phyloP scores from a whole-genome alignment of 106 monocot genomes.

The Vanilla planifolia region DNA sequence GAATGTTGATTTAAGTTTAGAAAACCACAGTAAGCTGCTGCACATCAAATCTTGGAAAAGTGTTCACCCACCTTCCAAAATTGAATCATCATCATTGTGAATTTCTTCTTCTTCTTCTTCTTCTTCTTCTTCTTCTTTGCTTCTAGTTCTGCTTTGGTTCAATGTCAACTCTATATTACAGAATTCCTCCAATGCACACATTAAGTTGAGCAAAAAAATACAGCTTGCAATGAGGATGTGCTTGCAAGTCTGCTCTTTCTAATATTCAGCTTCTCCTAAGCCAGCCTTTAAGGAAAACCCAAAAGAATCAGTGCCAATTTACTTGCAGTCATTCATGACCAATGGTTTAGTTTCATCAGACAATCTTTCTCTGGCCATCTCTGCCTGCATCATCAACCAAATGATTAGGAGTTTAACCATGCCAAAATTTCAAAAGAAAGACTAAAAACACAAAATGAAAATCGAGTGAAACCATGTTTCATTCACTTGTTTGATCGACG shows the following conservation, averaged over 20 bases:
- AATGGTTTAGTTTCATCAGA: constrained; percentile 5
- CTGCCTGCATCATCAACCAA: constrained; percentile 23
- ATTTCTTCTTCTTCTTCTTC: no score
- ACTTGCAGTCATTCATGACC: constrained; percentile 13
- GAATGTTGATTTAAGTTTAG: no score
- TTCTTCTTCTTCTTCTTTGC: no score
- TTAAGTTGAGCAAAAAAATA: constrained; percentile 4
- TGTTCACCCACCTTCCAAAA: no score
- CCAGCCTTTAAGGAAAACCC: background rate
- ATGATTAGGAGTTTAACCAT: background rate
- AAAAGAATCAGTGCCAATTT: background rate
- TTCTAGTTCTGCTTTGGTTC: background rate
- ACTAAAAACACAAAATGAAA: background rate
- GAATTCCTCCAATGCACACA: background rate
- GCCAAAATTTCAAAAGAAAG: background rate
- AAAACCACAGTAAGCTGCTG: no score
- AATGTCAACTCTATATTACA: background rate
- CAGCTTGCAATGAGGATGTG: background rate
- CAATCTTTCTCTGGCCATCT: constrained; percentile 25
- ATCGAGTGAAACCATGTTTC: no score
- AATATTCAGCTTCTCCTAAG: background rate
- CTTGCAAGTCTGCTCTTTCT: background rate
- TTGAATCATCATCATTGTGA: no score
- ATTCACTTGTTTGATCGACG: background rate
- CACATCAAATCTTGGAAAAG: no score